phyloP scores from a whole-genome alignment of 2,329 filamentous ascomycete species.

The Colletotrichum somersetense region DNA sequence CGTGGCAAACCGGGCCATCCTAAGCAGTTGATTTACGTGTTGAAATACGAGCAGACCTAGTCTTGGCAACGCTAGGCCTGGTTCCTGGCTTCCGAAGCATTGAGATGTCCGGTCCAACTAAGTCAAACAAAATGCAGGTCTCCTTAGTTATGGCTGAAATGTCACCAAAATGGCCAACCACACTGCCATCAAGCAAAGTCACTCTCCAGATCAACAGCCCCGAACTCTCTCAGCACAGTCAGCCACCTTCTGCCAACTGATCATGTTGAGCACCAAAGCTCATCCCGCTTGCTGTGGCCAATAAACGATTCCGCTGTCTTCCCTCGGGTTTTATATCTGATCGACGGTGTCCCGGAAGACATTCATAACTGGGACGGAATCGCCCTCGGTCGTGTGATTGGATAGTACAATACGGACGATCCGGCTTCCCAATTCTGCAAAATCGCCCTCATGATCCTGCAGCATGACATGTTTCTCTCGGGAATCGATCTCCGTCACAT shows the following conservation, averaged over 20 bases:
- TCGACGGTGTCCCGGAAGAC: neutral
- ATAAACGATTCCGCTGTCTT: slow-evolving; percentile 15
- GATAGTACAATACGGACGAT: neutral
- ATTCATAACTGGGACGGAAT: neutral
- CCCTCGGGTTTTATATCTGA: slow-evolving; percentile 22
- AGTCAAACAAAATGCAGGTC: neutral
- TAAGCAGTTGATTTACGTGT: slow-evolving; percentile 3
- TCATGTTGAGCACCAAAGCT: neutral
- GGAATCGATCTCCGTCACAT: slow-evolving; percentile 36
- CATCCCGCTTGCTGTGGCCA: slow-evolving; percentile 1
- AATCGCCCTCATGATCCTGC: slow-evolving; percentile 5
- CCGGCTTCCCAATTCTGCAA: slow-evolving; percentile 23
- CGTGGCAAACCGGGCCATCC: slow-evolving; percentile 13
- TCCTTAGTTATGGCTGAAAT: neutral
- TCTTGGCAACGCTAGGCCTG: slow-evolving; percentile 26
- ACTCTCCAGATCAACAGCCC: neutral
- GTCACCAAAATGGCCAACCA: neutral
- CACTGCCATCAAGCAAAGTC: neutral
- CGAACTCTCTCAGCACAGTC: slow-evolving; percentile 1
- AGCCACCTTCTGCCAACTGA: neutral
- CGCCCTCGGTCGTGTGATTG: neutral
- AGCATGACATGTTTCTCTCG: slow-evolving; percentile 17
- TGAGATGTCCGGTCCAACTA: neutral
- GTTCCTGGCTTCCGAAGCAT: slow-evolving; percentile 2
- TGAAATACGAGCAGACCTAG: slow-evolving; percentile 17